Evolutionary conservation across 495 filamentous ascomycete genomes (phyloP).

Genomic region (Aspergillus sparsus): DNA sequence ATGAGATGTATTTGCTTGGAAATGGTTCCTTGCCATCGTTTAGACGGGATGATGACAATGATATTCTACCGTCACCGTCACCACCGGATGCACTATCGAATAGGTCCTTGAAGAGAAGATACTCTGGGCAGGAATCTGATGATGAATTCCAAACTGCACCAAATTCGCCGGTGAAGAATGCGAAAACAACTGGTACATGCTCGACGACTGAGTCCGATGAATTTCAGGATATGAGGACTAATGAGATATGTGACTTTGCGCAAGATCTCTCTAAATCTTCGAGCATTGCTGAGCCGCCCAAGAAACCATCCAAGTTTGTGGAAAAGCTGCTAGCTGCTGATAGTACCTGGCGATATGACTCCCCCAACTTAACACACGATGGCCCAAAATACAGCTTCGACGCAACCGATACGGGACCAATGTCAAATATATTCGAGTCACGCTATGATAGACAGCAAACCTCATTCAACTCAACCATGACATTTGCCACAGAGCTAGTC

Average conservation of each 20-base stretch:
- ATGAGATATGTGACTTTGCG: constrained; percentile 1
- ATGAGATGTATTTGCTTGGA: constrained; percentile 31
- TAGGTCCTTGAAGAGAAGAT: constrained; percentile 28
- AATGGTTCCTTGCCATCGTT: constrained; percentile 17
- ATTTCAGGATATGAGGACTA: constrained; percentile 17
- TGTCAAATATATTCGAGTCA: constrained; percentile 25
- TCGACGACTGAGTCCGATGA: constrained; percentile 9
- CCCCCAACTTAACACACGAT: constrained; percentile 9
- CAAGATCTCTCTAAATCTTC: constrained; percentile 13
- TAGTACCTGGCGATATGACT: constrained; percentile 23
- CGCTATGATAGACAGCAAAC: constrained; percentile 17
- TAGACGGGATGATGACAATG: constrained; percentile 1
- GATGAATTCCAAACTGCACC: constrained; percentile 45
- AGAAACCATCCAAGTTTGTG: constrained; percentile 21
- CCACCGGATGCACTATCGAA: neutral
- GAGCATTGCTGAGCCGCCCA: constrained; percentile 4
- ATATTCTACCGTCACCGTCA: neutral
- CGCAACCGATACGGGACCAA: constrained; percentile 20
- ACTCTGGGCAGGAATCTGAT: constrained; percentile 27
- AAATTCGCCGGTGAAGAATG: constrained; percentile 36
- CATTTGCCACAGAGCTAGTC: constrained; percentile 34
- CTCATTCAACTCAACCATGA: constrained; percentile 36
- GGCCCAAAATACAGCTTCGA: constrained; percentile 28
- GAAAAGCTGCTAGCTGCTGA: constrained; percentile 27
- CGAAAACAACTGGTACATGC: constrained; percentile 2